Base-by-base conservation (phyloP, 2,329 filamentous ascomycete genomes). In the Cryphonectria naterciae region DNA sequence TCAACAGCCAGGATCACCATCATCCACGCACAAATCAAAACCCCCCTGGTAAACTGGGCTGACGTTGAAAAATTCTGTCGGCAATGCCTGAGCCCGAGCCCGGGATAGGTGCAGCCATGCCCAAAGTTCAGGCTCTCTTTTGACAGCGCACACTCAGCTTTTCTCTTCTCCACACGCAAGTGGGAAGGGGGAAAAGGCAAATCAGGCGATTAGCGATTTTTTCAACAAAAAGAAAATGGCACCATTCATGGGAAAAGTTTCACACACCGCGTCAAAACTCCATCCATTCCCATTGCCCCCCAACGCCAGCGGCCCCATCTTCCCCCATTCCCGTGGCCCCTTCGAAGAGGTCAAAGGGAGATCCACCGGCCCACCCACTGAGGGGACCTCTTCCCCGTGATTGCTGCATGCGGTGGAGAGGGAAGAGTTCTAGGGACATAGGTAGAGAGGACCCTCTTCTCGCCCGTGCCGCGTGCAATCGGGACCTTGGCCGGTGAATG, bases 161-260 rank as follows among this genome's bases (percentile, higher is more conserved):
- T 19, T 46, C 43, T 22, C 19, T 52, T 63, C 60, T 25, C 60
- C 67, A 68, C 60, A 22, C 17, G 46, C 67, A 46, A 10, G 41
- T 43, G 41, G 41, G 41, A 58, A 58, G 54, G 25, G n/a, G 41
- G 41, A 37, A 37, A 56, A 49, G 19, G 46, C 46, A 49, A 49
- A n/a, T n/a, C 46, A 49, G 46, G 4, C 46, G 6, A 19, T 19
- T 49, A 22, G 4, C 46, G 6, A 19, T 19, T 49, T 19, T 49
- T 49, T 49, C 46, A 49, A 49, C 46, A n/a, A 6, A 5, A 7
- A n/a, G n/a, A 46, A 67, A 56, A 61, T 68, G 46, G 43, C 65
- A 62, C 43, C 39, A 66, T 32, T 8, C 19, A n/a, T n/a, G 46
- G 32, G 17, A 68, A 66, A 66, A 66, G 64, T 56, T 62, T 63